Evolutionary conservation across 768 basidiomycete species (phyloP).

Genomic region (Tricholoma sp.): DNA sequence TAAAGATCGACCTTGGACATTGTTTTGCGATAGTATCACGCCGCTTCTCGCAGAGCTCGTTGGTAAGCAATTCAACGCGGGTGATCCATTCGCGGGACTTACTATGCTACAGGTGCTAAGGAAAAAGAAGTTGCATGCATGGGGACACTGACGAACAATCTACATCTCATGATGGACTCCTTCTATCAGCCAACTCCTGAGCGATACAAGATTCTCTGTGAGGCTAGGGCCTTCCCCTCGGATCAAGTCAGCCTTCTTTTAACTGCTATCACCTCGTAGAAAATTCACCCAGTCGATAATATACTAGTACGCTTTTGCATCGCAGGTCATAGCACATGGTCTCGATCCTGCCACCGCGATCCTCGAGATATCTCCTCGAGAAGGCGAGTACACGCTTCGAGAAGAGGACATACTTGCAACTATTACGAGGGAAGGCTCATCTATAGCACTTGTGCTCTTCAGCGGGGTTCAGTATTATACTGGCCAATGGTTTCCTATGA

Average conservation of each 20-base stretch:
- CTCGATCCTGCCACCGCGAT: conserved; percentile 69
- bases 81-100: conserved; percentile 9
- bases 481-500: conserved; percentile 90
- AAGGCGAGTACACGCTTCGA: conserved; percentile 80
- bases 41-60: conserved; percentile 77
- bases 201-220: conserved; percentile 93
- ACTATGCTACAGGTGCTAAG: conserved; percentile 59
- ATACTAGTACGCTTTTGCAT: conserved; percentile 87
- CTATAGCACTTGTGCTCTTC: conserved; percentile 88
- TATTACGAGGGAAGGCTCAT: conserved; percentile 66
- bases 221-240: conserved; percentile 91
- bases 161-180: conserved; percentile 90
- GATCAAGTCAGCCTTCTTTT: conserved; percentile 66
- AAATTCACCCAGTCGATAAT: conserved; percentile 10
- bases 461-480: conserved; percentile 97
- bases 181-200: conserved; percentile 88
- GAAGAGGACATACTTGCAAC: conserved; percentile 82
- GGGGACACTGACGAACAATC: conserved; percentile 90
- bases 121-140: conserved; percentile 93
- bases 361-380: conserved; percentile 73
- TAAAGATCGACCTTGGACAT: conserved; percentile 77
- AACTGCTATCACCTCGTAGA: conserved; percentile 9
- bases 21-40: conserved; percentile 66
- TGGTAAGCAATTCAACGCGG: conserved; percentile 42
- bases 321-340: conserved; percentile 82